Evolutionary conservation across 164 flowering plant species (phyloP), one percentile per base, ranked within the genome.

Genomic region (Paratinospora sagittata): DNA sequence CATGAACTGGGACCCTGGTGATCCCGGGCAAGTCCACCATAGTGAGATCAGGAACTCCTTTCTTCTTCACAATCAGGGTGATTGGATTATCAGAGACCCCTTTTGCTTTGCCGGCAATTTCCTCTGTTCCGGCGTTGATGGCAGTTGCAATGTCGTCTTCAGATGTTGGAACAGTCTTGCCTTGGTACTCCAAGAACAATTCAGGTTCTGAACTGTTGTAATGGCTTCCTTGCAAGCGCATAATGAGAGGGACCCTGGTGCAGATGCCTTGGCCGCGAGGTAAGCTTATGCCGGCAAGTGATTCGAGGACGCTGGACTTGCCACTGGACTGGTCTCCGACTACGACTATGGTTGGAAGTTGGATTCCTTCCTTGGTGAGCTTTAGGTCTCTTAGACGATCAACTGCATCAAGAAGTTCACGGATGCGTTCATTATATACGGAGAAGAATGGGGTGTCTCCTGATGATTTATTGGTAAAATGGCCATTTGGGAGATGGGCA

Each of bases 241-340:
- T n/a, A n/a, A n/a, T n/a, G n/a, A n/a, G n/a, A n/a, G n/a, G n/a
- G n/a, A n/a, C n/a, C n/a, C n/a, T n/a, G n/a, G n/a, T n/a, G n/a
- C n/a, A n/a, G n/a, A 68, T 68, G 27, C 71, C 71, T 24, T 68
- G 71, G 5, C 71, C 63, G n/a, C 71, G 62, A 27, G 71, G 71
- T 3, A 68, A 27, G 34, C 63, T 55, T 12, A 68, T 68, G 1
- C 71, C 63, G 1, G 71, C 71, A 6, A 68, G 39, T 8, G 71
- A 68, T 33, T 68, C 71, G 14, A 68, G 71, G 16, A 68, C 71
- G 19, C 71, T 68, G 13, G 71, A 68, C 41, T 68, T 68, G 24
- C 71, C 71, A 30, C 60, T 43, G n/a, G 71, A 68, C 27, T 68
- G 71, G 39, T 68, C 71, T n/a, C 71, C 71, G 30, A 68, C 71